Percentiles rank a stretch among this genome's conserved stretches.
Evolutionary conservation across 2,329 filamentous ascomycete species (phyloP).

Genomic region (Xylaria sp.): DNA sequence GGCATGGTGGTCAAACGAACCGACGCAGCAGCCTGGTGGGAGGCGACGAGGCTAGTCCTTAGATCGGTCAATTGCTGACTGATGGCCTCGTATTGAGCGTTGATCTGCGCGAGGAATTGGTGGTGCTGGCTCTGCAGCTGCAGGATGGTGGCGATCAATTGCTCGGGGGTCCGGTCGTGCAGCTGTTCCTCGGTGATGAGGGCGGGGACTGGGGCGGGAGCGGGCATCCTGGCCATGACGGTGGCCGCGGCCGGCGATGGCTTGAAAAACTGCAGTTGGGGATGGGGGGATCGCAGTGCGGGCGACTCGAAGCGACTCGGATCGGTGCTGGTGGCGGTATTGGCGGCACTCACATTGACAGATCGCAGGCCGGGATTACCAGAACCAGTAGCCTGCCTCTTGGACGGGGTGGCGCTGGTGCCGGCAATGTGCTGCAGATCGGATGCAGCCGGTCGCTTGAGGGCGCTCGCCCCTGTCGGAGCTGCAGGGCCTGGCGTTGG

Average conservation of each 20-base stretch:
- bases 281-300: constrained; percentile 28
- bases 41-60: constrained; percentile 48
- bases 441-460: constrained; percentile 52
- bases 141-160: constrained; percentile 52
- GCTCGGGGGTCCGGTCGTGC: constrained; percentile 49
- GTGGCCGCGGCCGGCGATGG: constrained; percentile 42
- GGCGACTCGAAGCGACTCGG: constrained; percentile 27
- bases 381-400: constrained; percentile 49
- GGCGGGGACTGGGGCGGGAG: constrained; percentile 32
- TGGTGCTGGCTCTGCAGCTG: constrained; percentile 51
- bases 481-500: constrained; percentile 45
- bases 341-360: constrained; percentile 18
- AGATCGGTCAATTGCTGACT: constrained; percentile 51
- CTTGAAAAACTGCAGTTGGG: constrained; percentile 40
- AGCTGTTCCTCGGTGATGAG: constrained; percentile 50
- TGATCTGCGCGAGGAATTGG: constrained; percentile 50
- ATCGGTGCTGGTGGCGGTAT: constrained; percentile 16
- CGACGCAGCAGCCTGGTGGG: constrained; percentile 49
- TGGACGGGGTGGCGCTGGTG: constrained; percentile 48
- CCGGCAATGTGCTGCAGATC: constrained; percentile 51
- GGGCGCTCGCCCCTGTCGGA: constrained; percentile 41
- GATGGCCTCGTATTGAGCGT: constrained; percentile 50
- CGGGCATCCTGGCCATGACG: constrained; percentile 29
- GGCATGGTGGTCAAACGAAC: constrained; percentile 42
- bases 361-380: constrained; percentile 38